Conservation (phyloP, 129 eudicot species). For the Chrysanthemum seticuspe region DNA sequence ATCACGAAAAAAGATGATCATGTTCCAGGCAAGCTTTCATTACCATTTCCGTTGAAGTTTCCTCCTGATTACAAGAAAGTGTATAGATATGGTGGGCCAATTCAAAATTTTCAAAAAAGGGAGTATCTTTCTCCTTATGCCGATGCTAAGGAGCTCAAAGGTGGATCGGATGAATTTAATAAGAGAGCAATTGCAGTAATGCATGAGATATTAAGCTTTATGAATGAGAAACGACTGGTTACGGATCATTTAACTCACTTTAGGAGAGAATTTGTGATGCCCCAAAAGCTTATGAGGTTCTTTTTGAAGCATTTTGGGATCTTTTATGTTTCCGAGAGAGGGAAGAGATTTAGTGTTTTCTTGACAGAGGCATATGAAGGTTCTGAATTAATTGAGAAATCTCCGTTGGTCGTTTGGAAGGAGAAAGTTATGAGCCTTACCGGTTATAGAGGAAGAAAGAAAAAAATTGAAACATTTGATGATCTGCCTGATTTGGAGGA, state of each 20-base stretch:
- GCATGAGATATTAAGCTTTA: constrained; percentile 95
- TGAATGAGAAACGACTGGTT: constrained; percentile 75
- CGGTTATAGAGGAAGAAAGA: constrained; percentile 75
- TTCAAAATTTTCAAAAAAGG: constrained; percentile 76
- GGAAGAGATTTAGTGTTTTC: constrained; percentile 85
- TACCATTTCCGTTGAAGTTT: constrained; percentile 80
- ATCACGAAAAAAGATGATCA: constrained; percentile 33
- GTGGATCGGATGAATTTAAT: constrained; percentile 82
- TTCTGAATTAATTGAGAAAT: constrained; percentile 73
- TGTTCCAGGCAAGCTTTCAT: constrained; percentile 69
- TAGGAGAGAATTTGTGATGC: constrained; percentile 21
- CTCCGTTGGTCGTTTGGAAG: constrained; percentile 83
- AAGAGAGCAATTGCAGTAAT: constrained; percentile 94
- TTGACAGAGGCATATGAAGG: constrained; percentile 89
- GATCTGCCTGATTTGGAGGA: constrained; percentile 50
- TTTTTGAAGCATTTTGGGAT: constrained; percentile 86
- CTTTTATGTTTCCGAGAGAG: constrained; percentile 95
- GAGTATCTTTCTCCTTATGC: constrained; percentile 87
- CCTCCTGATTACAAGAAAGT: constrained; percentile 71
- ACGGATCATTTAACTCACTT: constrained; percentile 59
- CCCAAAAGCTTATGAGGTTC: constrained; percentile 58
- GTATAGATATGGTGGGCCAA: constrained; percentile 55
- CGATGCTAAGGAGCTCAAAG: constrained; percentile 72
- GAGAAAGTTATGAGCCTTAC: constrained; percentile 60
- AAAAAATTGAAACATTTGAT: constrained; percentile 51